These are phyloP conservation scores for Podila minutissima DNA, from an alignment of 192 early-diverging fungal genomes.

Conservation along the genomic window DNA sequence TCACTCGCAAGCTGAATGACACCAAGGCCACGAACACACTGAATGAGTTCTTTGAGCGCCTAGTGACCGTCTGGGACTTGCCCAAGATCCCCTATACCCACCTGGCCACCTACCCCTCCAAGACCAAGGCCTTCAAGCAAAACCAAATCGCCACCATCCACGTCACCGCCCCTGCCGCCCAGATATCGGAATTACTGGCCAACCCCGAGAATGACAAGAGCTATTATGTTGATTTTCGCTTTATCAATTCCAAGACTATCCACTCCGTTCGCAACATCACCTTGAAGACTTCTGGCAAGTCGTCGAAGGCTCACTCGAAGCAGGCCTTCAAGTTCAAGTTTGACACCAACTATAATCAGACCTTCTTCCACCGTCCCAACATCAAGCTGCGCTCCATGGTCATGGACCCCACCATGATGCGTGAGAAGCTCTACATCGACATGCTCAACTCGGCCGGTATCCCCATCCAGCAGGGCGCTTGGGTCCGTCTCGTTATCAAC, in stretches of 20 bases:
- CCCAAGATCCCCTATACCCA: constrained; percentile 53
- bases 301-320: constrained; percentile 48
- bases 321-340: constrained; percentile 52
- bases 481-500: constrained; percentile 48
- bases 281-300: constrained; percentile 43
- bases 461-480: constrained; percentile 32
- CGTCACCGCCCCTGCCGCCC: constrained; percentile 28
- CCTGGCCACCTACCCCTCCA: constrained; percentile 48
- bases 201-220: constrained; percentile 9
- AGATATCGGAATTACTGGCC: constrained; percentile 22
- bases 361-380: constrained; percentile 22
- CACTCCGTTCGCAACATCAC: constrained; percentile 30
- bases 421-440: constrained; percentile 51
- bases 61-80: constrained; percentile 34
- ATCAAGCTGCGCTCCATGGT: constrained; percentile 46
- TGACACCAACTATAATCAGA: constrained; percentile 22
- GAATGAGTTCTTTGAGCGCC: constrained; percentile 55
- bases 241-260: constrained; percentile 36
- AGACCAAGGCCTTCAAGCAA: constrained; percentile 26
- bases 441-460: constrained; percentile 30
- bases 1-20: constrained; percentile 6
- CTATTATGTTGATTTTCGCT: constrained; percentile 23
- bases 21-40: constrained; percentile 16
- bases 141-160: constrained; percentile 56
- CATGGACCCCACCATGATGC: constrained; percentile 45